Conservation (phyloP, 345 rosid species). For the Erysimum cheiranthoides region DNA sequence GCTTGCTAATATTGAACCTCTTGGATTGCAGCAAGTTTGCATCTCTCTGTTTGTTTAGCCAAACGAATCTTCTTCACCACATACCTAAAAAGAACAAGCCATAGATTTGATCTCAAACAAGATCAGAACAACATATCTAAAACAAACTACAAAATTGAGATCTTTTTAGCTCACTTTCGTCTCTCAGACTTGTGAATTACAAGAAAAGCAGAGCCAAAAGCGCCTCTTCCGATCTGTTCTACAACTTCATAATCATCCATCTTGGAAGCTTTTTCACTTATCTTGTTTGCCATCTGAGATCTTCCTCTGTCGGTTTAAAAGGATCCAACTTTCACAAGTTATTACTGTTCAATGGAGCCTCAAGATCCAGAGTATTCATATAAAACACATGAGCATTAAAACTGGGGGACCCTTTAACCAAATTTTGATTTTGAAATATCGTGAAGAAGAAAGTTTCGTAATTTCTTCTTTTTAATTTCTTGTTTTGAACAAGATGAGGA, state of each 20-base stretch:
- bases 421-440: slow-evolving; percentile 48
- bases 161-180: slow-evolving; percentile 55
- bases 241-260: slow-evolving; percentile 88
- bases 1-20: slow-evolving; percentile 59
- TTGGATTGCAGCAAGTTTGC: slow-evolving; percentile 90
- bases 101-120: slow-evolving; percentile 5
- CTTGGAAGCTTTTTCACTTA: slow-evolving; percentile 51
- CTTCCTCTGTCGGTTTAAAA: slow-evolving; percentile 34
- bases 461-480: not conserved
- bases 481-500: slow-evolving; percentile 44
- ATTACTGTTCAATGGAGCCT: slow-evolving; percentile 46
- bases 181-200: slow-evolving; percentile 88
- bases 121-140: slow-evolving; percentile 3
- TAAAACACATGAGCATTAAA: slow-evolving; percentile 44
- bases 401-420: slow-evolving; percentile 49
- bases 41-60: slow-evolving; percentile 96
- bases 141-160: not conserved
- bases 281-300: slow-evolving; percentile 40
- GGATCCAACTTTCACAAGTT: slow-evolving; percentile 26
- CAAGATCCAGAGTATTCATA: slow-evolving; percentile 33
- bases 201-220: slow-evolving; percentile 95
- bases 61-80: slow-evolving; percentile 94
- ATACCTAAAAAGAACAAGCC: slow-evolving; percentile 59
- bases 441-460: slow-evolving; percentile 39
- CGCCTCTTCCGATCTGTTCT: slow-evolving; percentile 97